Base-by-base conservation (phyloP, 305 asterid genomes). In the Euphrasia arctica region DNA sequence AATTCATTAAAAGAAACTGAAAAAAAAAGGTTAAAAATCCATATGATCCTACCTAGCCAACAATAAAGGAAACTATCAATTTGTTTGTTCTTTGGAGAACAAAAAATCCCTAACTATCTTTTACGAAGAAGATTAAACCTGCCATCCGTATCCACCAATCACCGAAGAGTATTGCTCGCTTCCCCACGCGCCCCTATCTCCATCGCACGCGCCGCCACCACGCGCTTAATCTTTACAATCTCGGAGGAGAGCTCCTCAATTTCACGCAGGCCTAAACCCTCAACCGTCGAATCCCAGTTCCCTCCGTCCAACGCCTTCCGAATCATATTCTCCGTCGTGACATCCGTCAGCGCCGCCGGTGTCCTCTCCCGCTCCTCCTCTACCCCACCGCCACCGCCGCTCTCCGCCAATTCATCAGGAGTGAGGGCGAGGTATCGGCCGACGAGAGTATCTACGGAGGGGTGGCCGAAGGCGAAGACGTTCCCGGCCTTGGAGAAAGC, bases 401-500 rank as follows among this genome's bases (percentile, higher is more conserved):
- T 39, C 11, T 5, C 45, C 25, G 5, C 42, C 29, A 12, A 9
- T 0, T 50, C 9, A 12, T 66, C 31, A 34, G 54, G 5, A 48
- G 41, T n/a, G 10, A 28, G 51, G 22, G 62, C 55, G 12, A 29
- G 29, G 34, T 78, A 78, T 29, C 75, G 78, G 4, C 60, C 31
- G 39, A 85, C 67, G 15, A 80, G 47, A 0, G 13, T 0, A 10
- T 72, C 69, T 9, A 80, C 72, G 0, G 65, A 11, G 5, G 81
- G 86, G 50, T 78, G 67, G 0, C 79, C 86, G 13, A 58, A 67
- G 34, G 59, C 76, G 52, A 41, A 85, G 54, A 69, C 8, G 43
- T 79, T 79, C 0, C 85, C 89, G 0, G 83, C 76, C 14, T 54
- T 22, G 28, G 89, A 80, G 58, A 82, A 65, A n/a, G 73, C 13